Evolutionary conservation across 352 stramenopile genomes (phyloP).

Genomic region (Pythium aphanidermatum): DNA sequence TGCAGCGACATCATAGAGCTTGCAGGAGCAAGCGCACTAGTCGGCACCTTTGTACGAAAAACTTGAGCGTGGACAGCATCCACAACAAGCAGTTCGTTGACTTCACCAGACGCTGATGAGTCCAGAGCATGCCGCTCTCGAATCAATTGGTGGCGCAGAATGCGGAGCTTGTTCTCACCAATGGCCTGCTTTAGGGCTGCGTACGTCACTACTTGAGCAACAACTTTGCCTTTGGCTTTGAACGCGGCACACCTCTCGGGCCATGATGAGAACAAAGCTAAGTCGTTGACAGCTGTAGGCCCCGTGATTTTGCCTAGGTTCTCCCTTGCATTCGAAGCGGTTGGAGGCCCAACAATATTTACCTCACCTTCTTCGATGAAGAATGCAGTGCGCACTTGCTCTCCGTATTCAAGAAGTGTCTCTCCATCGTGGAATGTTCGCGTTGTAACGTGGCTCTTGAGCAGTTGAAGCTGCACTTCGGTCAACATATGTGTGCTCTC

Average conservation of each 20-base stretch:
- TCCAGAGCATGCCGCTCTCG: constrained; percentile 21
- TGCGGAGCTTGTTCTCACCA: constrained; percentile 22
- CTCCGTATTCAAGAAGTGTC: constrained; percentile 37
- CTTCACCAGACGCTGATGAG: background rate
- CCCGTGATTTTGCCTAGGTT: constrained; percentile 23
- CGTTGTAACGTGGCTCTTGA: constrained; percentile 12
- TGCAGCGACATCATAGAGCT: constrained; percentile 4
- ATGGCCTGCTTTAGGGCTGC: constrained; percentile 29
- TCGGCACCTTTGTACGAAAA: constrained; percentile 43
- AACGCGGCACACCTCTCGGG: constrained; percentile 32
- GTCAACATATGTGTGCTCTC: constrained; percentile 5
- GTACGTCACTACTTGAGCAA: constrained; percentile 34
- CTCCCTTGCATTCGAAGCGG: constrained; percentile 29
- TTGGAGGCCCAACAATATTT: constrained; percentile 35
- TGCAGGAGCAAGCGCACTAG: background rate
- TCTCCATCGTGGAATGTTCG: constrained; percentile 13
- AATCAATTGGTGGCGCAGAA: constrained; percentile 35
- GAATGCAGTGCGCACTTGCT: constrained; percentile 33
- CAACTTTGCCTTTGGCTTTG: constrained; percentile 26
- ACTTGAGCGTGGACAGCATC: constrained; percentile 33
- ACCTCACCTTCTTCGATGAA: constrained; percentile 41
- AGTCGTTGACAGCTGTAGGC: constrained; percentile 40
- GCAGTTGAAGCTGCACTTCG: constrained; percentile 1
- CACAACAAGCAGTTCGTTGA: constrained; percentile 4
- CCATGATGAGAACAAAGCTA: constrained; percentile 47